Percentiles rank a stretch among this genome's conserved stretches.
Evolutionary conservation across 768 basidiomycete species (phyloP).

Genomic region (Rubroboletus pulcherrimus): DNA sequence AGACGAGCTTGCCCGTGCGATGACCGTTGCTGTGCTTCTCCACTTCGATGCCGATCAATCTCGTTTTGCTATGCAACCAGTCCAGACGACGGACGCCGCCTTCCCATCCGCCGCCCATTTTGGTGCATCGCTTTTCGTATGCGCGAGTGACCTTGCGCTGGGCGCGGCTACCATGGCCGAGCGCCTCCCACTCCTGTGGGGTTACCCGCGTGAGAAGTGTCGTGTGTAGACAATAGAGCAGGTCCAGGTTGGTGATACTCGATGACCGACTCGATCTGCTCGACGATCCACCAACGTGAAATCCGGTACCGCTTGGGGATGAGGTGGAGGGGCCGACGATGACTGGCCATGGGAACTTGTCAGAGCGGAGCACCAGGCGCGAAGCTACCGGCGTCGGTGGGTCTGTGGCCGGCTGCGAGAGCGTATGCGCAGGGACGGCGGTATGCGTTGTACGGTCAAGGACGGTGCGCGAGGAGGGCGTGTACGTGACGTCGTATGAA

Average conservation of each 20-base stretch:
- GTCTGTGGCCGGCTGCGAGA: slow-evolving; percentile 62
- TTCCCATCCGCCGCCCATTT: slow-evolving; percentile 66
- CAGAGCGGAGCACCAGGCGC: slow-evolving; percentile 49
- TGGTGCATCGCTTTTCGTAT: slow-evolving; percentile 59
- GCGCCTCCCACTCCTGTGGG: slow-evolving; percentile 59
- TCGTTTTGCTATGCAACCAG: slow-evolving; percentile 60
- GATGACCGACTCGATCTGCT: slow-evolving; percentile 22
- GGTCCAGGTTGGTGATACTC: slow-evolving; percentile 57
- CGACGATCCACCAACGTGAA: slow-evolving; percentile 27
- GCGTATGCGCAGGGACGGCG: slow-evolving; percentile 52
- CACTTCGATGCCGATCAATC: slow-evolving; percentile 58
- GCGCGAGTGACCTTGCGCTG: slow-evolving; percentile 59
- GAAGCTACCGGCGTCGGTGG: slow-evolving; percentile 47
- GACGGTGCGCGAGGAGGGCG: slow-evolving; percentile 56
- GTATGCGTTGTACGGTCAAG: slow-evolving; percentile 52
- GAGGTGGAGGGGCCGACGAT: slow-evolving; percentile 39
- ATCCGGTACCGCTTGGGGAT: slow-evolving; percentile 23
- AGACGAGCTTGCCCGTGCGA: slow-evolving; percentile 47
- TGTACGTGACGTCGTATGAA: slow-evolving; percentile 53
- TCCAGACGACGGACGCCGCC: slow-evolving; percentile 65
- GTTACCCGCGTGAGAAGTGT: slow-evolving; percentile 56
- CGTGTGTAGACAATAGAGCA: slow-evolving; percentile 56
- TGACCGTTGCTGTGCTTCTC: slow-evolving; percentile 40
- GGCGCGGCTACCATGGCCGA: slow-evolving; percentile 51
- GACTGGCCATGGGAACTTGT: slow-evolving; percentile 62